Base-by-base conservation (phyloP, 164 flowering plant genomes). In the Vitis riparia region DNA sequence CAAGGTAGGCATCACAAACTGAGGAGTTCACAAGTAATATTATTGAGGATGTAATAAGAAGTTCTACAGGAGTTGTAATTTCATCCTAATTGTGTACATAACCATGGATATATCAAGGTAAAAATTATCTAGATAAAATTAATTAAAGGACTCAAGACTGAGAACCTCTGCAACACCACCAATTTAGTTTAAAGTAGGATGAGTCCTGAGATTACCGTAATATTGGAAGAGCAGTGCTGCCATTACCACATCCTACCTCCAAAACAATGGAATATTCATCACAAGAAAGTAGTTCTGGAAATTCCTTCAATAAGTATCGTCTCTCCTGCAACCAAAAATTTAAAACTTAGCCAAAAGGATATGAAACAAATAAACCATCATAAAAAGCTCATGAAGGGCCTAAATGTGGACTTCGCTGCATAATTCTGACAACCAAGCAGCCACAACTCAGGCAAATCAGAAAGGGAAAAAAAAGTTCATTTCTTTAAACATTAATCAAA, bases 161-260 rank as follows among this genome's bases (percentile, higher is more conserved):
- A 62, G 5, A 61, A 61, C 15, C 14, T 53, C 56, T 13, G 56
- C 7, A 19, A 23, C 55, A 51, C 4, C 48, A 51, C 1, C 23
- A 55, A 53, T 53, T n/a, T 53, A n/a, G 56, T 11, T 29, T 5
- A 55, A 49, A 61, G 11, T 66, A 17, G 30, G 14, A 62, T 30
- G 7, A 37, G 23, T 8, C 44, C 2, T 15, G 37, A 16, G 11
- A 48, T 71, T 82, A 90, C 97, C 95, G 87, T 67, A 94, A 70
- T 62, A 94, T 88, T 19, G 97, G 91, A 71, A 94, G 85, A 62
- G 75, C 89, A 16, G 97, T 87, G 63, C 98, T 94, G n/a, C 97
- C 97, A 86, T 87, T 94, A 32, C 97, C 97, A 81, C 97, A 89
- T n/a, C 98, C 98, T 68, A 94, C 88, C 77, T 94, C 98, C 85